A percentile compares a stretch with the other conserved stretches of the same genome.
These are phyloP conservation scores for Metschnikowia kofuensis DNA, from an alignment of 805 yeast species.

Conservation along the genomic window DNA sequence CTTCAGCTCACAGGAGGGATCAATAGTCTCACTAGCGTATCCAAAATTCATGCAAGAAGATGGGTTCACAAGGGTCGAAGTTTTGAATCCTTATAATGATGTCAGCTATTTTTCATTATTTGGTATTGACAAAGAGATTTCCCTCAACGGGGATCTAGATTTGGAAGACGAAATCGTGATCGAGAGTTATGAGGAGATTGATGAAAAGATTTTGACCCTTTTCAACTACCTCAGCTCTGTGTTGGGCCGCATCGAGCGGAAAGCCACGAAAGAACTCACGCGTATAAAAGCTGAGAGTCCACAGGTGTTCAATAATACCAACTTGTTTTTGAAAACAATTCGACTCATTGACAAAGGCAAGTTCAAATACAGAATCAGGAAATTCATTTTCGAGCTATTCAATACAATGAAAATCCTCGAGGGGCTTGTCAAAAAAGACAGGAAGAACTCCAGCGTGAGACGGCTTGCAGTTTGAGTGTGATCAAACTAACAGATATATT, in stretches of 20 bases:
- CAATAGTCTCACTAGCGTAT: conserved; percentile 12
- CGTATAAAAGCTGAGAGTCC: conserved; percentile 50
- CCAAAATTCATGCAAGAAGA: conserved; percentile 15
- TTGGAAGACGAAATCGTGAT: conserved; percentile 16
- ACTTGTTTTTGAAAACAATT: conserved; percentile 50
- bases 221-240: conserved; percentile 52
- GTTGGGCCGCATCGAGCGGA: conserved; percentile 42
- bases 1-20: neutral
- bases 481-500: too few relatives aligned
- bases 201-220: conserved; percentile 27
- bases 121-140: conserved; percentile 10
- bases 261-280: conserved; percentile 56
- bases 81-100: conserved; percentile 15
- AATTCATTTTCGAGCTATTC: conserved; percentile 59
- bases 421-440: conserved; percentile 44
- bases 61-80: conserved; percentile 14
- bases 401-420: conserved; percentile 54
- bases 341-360: conserved; percentile 52
- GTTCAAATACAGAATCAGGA: conserved; percentile 61
- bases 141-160: conserved; percentile 7
- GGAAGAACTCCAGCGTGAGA: conserved; percentile 21
- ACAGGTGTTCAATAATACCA: conserved; percentile 52
- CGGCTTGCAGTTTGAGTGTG: neutral
- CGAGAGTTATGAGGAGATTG: conserved; percentile 16
- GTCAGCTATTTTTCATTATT: conserved; percentile 13